These are phyloP conservation scores for Paspalum notatum DNA, from an alignment of 176 grass and related monocot genomes.

Conservation along the genomic window DNA sequence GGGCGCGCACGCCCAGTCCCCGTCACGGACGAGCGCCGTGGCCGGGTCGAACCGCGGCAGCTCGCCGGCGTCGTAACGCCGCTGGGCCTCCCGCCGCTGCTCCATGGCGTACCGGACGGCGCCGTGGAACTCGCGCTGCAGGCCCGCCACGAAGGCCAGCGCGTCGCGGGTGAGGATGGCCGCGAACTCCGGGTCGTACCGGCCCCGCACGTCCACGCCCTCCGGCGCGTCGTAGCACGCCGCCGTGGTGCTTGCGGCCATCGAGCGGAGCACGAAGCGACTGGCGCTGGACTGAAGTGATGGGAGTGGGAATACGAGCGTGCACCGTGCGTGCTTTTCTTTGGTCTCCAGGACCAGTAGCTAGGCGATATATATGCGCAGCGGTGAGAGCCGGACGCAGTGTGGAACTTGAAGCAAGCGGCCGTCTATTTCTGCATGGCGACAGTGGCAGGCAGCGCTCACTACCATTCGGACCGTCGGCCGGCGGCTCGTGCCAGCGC, in stretches of 20 bases:
- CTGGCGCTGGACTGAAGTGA: background rate
- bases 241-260: conserved; percentile 11
- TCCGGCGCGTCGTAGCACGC: conserved; percentile 69
- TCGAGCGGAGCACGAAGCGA: background rate
- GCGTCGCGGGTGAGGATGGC: conserved; percentile 73
- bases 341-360: background rate
- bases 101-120: conserved; percentile 80
- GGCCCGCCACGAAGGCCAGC: conserved; percentile 61
- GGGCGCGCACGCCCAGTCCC: conserved; percentile 61
- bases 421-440: background rate
- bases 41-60: conserved; percentile 75
- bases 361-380: background rate
- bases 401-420: background rate
- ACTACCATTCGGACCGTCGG: background rate
- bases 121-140: conserved; percentile 81
- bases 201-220: conserved; percentile 80
- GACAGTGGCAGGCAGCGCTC: background rate
- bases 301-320: background rate
- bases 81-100: conserved; percentile 64
- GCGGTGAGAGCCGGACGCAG: background rate
- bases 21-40: conserved; percentile 62
- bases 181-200: conserved; percentile 72
- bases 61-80: conserved; percentile 69
- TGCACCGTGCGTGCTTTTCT: background rate
- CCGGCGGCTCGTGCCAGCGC: background rate